Percentiles rank a stretch among this genome's conserved stretches.
Conservation (phyloP, 257 asterid species). For the Echites panduratus region DNA sequence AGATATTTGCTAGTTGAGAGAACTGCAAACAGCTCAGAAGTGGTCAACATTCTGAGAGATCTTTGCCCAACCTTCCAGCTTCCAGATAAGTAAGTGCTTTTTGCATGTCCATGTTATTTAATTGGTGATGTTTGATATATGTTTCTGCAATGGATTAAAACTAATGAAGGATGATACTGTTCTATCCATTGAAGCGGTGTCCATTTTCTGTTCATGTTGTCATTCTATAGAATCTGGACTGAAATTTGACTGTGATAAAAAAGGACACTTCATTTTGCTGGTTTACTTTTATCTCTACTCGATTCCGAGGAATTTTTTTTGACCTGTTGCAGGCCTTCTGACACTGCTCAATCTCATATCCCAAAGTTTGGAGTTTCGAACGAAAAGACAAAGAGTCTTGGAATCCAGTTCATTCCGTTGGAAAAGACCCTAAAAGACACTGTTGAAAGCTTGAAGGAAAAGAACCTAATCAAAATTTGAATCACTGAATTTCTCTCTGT, state of each 20-base stretch:
- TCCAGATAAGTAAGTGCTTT: slow-evolving; percentile 47
- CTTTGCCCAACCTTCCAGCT: slow-evolving; percentile 44
- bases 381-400: not conserved
- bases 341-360: not conserved
- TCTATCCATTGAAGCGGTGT: too few species aligned
- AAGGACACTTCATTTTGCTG: too few species aligned
- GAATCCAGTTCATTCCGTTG: slow-evolving; percentile 2
- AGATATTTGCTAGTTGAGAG: slow-evolving; percentile 52
- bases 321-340: not conserved
- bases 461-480: not conserved
- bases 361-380: not conserved
- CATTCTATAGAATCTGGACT: too few species aligned
- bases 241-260: too few species aligned
- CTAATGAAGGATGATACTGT: too few species aligned
- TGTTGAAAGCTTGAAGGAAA: not conserved
- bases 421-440: not conserved
- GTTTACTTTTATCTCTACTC: too few species aligned
- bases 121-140: too few species aligned
- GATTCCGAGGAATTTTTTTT: too few species aligned
- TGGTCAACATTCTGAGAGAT: slow-evolving; percentile 34
- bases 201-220: too few species aligned
- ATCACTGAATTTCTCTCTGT: too few species aligned
- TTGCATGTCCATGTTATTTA: too few species aligned
- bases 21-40: slow-evolving; percentile 36
- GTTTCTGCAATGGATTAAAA: too few species aligned